phyloP scores from a whole-genome alignment of 225 moss, liverwort and hornwort species.

The Climacium dendroides region DNA sequence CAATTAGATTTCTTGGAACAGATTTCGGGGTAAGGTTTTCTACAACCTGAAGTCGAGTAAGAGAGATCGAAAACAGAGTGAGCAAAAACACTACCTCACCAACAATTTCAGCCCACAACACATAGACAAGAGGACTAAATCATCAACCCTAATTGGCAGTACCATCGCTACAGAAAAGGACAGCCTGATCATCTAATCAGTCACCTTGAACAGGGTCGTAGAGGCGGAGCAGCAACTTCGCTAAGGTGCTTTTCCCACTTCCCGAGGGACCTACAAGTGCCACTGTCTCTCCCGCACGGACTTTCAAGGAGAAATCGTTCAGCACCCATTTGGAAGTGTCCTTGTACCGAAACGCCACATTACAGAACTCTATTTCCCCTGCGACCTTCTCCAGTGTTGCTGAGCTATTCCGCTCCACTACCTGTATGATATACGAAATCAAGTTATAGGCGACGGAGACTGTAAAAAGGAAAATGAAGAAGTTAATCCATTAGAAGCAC shows the following conservation, averaged over 20 bases:
- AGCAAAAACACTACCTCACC: not conserved
- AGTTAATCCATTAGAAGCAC: not conserved
- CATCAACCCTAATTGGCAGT: not conserved
- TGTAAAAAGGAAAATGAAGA: not conserved
- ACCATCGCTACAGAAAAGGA: not conserved
- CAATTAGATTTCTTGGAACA: not conserved
- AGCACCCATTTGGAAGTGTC: slow-evolving; percentile 65
- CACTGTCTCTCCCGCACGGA: slow-evolving; percentile 81
- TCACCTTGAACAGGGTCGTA: slow-evolving; percentile 84
- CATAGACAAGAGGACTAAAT: not conserved
- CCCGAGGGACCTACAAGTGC: slow-evolving; percentile 94
- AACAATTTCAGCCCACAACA: not conserved
- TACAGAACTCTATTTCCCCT: slow-evolving; percentile 65
- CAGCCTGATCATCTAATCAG: not conserved
- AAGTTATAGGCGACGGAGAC: not conserved
- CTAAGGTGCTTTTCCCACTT: slow-evolving; percentile 87
- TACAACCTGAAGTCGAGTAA: not conserved
- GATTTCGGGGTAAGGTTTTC: not conserved
- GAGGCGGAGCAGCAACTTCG: slow-evolving; percentile 88
- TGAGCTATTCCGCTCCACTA: slow-evolving; percentile 25
- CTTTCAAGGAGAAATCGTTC: slow-evolving; percentile 60
- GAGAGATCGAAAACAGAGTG: not conserved
- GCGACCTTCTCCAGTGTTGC: slow-evolving; percentile 28
- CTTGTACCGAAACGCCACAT: slow-evolving; percentile 71
- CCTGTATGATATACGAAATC: slow-evolving; percentile 15